phyloP scores from a whole-genome alignment of 2,329 filamentous ascomycete species.

The Phialophora expanda region DNA sequence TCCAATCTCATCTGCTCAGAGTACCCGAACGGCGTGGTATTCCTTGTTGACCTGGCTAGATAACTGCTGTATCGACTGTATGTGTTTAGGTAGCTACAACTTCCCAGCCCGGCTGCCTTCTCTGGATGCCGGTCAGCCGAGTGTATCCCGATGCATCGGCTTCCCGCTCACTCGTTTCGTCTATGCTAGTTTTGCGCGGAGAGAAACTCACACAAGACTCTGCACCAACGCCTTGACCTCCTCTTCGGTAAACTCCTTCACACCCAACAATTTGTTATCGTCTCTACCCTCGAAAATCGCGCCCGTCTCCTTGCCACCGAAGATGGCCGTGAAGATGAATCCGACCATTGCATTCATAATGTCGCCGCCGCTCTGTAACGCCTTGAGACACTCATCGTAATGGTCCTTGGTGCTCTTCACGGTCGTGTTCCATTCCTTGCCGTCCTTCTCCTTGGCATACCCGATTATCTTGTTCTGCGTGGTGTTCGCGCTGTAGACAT shows the following conservation, averaged over 20 bases:
- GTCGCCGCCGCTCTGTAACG: conserved; percentile 40
- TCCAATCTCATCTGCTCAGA: too few relatives aligned
- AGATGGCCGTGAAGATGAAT: conserved; percentile 44
- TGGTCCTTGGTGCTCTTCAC: conserved; percentile 24
- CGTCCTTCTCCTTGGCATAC: conserved; percentile 44
- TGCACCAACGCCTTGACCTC: conserved; percentile 44
- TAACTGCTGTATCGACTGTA: background rate
- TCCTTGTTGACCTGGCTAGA: background rate
- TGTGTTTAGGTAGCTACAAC: background rate
- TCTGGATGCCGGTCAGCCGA: background rate
- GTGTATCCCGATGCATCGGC: too few relatives aligned
- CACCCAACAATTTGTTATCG: conserved; percentile 50
- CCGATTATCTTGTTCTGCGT: conserved; percentile 53
- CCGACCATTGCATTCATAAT: conserved; percentile 39
- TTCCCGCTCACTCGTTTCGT: too few relatives aligned
- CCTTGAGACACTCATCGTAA: conserved; percentile 41
- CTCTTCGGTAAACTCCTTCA: conserved; percentile 44
- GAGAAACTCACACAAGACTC: conserved; percentile 16
- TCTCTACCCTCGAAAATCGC: conserved; percentile 40
- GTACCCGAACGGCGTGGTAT: background rate
- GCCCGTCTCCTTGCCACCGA: conserved; percentile 42
- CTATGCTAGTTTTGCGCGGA: background rate
- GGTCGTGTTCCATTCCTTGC: conserved; percentile 34
- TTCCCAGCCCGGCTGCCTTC: background rate
- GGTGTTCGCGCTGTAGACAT: conserved; percentile 51